Conservation (phyloP, 352 stramenopile genomes). For the Phytophthora vignae region DNA sequence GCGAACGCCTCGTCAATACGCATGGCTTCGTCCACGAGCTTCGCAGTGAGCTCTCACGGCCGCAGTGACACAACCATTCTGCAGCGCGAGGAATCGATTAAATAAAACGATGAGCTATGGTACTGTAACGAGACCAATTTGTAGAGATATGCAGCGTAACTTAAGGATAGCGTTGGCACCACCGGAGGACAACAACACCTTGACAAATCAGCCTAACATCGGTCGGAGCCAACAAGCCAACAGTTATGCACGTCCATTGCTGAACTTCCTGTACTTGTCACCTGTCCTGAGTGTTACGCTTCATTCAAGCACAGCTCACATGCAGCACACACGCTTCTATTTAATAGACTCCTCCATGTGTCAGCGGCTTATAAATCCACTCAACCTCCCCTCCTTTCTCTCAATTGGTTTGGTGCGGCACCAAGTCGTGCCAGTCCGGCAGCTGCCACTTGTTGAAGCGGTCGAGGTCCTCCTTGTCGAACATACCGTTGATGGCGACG, state of each 20-base stretch:
- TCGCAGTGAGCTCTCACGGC: not conserved
- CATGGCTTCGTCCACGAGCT: not conserved
- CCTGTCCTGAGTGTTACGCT: too few species aligned
- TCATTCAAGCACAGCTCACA: too few species aligned
- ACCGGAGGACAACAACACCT: not conserved
- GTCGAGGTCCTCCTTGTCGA: slow-evolving; percentile 34
- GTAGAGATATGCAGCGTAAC: not conserved
- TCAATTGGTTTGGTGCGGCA: slow-evolving; percentile 24
- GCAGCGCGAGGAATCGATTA: not conserved
- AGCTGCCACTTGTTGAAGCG: slow-evolving; percentile 49
- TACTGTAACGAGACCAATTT: not conserved
- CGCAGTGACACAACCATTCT: not conserved
- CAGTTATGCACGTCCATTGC: too few species aligned
- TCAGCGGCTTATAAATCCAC: not conserved
- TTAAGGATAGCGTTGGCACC: not conserved
- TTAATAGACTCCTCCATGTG: not conserved
- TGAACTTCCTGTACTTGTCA: too few species aligned
- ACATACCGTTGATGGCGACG: slow-evolving; percentile 41
- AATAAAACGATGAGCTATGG: not conserved
- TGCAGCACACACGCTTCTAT: too few species aligned
- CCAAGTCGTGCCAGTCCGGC: slow-evolving; percentile 49
- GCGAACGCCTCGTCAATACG: slow-evolving; percentile 20
- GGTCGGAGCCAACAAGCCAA: too few species aligned
- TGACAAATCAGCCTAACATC: not conserved
- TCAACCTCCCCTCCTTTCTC: not conserved